Evolutionary conservation across 345 rosid species (phyloP).

Genomic region (Arabis alpina): DNA sequence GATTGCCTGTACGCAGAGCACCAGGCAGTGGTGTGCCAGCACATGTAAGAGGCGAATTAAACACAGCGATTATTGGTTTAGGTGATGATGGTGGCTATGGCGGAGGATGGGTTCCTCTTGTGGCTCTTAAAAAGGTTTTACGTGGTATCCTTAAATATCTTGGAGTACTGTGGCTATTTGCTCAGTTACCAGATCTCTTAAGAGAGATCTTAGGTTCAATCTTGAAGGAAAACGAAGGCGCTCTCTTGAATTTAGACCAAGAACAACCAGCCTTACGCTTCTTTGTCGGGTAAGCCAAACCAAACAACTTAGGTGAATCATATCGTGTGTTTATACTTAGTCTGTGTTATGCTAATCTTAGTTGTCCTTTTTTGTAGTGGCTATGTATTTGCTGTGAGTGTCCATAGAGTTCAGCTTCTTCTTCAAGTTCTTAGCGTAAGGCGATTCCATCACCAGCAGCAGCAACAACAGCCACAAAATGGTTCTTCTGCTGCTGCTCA

Average conservation of each 20-base stretch:
- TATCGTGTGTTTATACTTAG: slow-evolving; percentile 3
- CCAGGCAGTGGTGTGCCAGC: slow-evolving; percentile 84
- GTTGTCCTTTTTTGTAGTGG: slow-evolving; percentile 58
- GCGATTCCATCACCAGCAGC: slow-evolving; percentile 93
- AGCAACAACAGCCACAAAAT: slow-evolving; percentile 77
- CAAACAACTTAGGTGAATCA: slow-evolving; percentile 14
- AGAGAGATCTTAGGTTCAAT: slow-evolving; percentile 95
- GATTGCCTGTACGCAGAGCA: slow-evolving; percentile 79
- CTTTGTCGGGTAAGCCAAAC: slow-evolving; percentile 88
- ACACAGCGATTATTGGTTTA: slow-evolving; percentile 95
- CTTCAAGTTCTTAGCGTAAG: slow-evolving; percentile 96
- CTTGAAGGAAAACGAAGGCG: slow-evolving; percentile 90
- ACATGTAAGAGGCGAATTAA: slow-evolving; percentile 92
- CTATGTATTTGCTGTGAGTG: slow-evolving; percentile 95
- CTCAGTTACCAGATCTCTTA: slow-evolving; percentile 90
- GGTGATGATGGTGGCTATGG: slow-evolving; percentile 99
- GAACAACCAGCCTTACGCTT: slow-evolving; percentile 98
- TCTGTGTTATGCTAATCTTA: slow-evolving; percentile 20
- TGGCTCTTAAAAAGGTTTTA: slow-evolving; percentile 96
- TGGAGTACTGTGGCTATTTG: slow-evolving; percentile 96
- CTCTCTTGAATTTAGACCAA: slow-evolving; percentile 95
- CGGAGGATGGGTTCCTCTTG: slow-evolving; percentile 99
- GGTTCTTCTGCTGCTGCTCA: slow-evolving; percentile 68
- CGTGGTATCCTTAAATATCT: slow-evolving; percentile 96
- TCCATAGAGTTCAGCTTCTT: slow-evolving; percentile 98